phyloP scores from a whole-genome alignment of 2,329 filamentous ascomycete species.

The Phaeosphaeriaceae sp. region DNA sequence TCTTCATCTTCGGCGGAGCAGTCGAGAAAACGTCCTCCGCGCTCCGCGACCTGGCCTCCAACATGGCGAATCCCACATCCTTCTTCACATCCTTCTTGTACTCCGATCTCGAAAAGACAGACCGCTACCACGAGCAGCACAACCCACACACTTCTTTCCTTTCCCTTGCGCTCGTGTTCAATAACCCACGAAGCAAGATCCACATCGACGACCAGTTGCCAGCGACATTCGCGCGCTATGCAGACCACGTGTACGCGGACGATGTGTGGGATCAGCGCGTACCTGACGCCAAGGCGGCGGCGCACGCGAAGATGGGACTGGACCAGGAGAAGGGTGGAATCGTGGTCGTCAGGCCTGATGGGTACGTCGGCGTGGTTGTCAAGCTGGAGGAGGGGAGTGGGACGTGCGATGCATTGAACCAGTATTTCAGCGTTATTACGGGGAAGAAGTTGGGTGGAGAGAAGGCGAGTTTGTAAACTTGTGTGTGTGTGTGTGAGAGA shows the following conservation, averaged over 20 bases:
- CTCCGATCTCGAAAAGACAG: constrained; percentile 60
- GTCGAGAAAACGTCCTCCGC: constrained; percentile 66
- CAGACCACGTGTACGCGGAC: constrained; percentile 85
- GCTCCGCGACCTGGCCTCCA: constrained; percentile 71
- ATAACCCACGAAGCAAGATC: constrained; percentile 69
- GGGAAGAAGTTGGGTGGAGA: constrained; percentile 62
- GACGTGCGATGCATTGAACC: constrained; percentile 83
- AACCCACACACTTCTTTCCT: constrained; percentile 87
- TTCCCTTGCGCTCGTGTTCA: constrained; percentile 79
- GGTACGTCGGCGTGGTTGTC: constrained; percentile 81
- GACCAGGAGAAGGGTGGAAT: constrained; percentile 76
- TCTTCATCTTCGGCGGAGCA: constrained; percentile 84
- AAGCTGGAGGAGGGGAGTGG: constrained; percentile 76
- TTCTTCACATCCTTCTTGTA: constrained; percentile 75
- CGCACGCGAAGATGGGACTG: constrained; percentile 87
- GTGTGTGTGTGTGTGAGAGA: too few species aligned
- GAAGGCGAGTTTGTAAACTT: constrained; percentile 36
- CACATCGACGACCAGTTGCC: constrained; percentile 78
- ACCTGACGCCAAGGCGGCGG: constrained; percentile 72
- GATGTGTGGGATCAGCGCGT: constrained; percentile 77
- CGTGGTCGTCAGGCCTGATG: constrained; percentile 84
- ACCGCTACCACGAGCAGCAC: constrained; percentile 75
- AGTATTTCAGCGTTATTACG: constrained; percentile 79
- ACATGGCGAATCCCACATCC: constrained; percentile 69
- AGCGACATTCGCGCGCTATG: constrained; percentile 73